Conservation (phyloP, 2,329 filamentous ascomycete genomes). For the Xylaria sp. region DNA sequence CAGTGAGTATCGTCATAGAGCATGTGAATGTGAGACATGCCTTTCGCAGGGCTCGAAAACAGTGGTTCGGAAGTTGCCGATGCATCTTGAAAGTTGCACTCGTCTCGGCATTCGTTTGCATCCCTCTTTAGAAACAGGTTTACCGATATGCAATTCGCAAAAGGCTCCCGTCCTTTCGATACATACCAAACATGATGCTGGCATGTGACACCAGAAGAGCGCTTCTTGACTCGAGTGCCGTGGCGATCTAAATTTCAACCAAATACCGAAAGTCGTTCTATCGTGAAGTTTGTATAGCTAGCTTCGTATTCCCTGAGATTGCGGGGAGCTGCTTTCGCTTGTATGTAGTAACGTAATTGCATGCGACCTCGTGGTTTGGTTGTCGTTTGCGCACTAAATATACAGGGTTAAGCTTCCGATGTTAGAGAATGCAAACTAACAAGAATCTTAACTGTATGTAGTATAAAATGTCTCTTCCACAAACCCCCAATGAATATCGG, state of each 20-base stretch:
- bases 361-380: not conserved
- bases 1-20: not conserved
- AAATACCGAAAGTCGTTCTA: not conserved
- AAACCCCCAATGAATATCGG: too few relatives aligned
- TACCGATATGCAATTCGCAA: not conserved
- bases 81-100: not conserved
- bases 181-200: not conserved
- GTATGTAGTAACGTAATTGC: not conserved
- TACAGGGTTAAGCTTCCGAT: not conserved
- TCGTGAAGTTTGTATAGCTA: too few relatives aligned
- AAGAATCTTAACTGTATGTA: not conserved
- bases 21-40: not conserved
- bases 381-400: not conserved
- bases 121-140: not conserved
- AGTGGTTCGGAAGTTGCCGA: not conserved
- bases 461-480: not conserved
- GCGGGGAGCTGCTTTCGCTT: not conserved
- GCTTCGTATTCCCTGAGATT: not conserved
- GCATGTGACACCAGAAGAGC: not conserved
- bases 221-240: not conserved
- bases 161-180: not conserved
- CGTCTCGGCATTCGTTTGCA: not conserved
- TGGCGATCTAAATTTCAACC: not conserved
- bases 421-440: not conserved
- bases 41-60: not conserved